Evolutionary conservation across 2,329 filamentous ascomycete genomes (phyloP).

Genomic region (Neofusicoccum laricinum): DNA sequence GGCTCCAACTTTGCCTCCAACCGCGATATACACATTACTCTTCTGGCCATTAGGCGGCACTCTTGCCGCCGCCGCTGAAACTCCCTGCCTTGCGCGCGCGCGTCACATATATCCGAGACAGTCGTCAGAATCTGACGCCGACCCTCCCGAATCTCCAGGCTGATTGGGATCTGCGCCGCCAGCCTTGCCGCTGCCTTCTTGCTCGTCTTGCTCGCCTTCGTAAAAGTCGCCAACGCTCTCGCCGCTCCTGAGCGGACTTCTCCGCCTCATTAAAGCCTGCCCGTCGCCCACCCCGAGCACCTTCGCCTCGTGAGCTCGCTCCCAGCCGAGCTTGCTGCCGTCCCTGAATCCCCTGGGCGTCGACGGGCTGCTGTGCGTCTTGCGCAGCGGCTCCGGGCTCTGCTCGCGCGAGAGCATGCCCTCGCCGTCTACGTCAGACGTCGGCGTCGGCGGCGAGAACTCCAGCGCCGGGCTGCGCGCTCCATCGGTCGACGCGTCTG

Average conservation of each 20-base stretch:
- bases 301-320: constrained; percentile 26
- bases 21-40: not conserved
- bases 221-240: constrained; percentile 27
- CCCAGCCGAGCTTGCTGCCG: constrained; percentile 33
- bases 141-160: constrained; percentile 17
- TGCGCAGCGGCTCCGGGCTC: constrained; percentile 21
- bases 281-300: constrained; percentile 16
- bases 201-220: not conserved
- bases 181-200: constrained; percentile 10
- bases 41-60: not conserved
- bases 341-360: constrained; percentile 43
- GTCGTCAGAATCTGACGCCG: constrained; percentile 16
- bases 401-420: constrained; percentile 14
- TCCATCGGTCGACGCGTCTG: constrained; percentile 33
- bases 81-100: not conserved
- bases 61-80: not conserved
- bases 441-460: constrained; percentile 35
- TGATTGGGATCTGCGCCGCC: constrained; percentile 17
- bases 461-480: constrained; percentile 27
- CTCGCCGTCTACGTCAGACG: constrained; percentile 20
- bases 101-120: constrained; percentile 12
- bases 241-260: constrained; percentile 30
- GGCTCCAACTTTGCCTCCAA: not conserved
- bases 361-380: constrained; percentile 43
- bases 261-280: constrained; percentile 22